Evolutionary conservation across 2,329 filamentous ascomycete genomes (phyloP), one percentile per base, ranked within the genome.

Genomic region (Venturia aucupariae): DNA sequence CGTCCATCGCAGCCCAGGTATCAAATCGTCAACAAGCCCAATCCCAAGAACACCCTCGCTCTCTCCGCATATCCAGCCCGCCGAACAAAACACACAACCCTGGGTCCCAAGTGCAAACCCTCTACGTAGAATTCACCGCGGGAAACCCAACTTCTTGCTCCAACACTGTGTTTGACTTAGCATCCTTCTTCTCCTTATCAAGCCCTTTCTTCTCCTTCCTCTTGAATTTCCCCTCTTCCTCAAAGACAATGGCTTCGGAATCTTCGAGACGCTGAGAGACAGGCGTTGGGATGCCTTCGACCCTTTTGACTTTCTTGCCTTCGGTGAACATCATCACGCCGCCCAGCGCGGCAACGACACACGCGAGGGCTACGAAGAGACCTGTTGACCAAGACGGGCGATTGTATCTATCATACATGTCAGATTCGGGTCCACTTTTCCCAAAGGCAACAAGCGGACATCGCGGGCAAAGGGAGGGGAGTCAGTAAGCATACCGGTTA

Each of bases 341-440:
- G 19, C 85, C 90, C 27, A 84, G 72, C 19, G 82, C 88, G 8
- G 87, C 88, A 5, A 88, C 85, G 24, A 86, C 80, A 70, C 86
- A 92, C 2, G 86, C 90, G 6, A 93, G 72, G 2, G 84, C 88
- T 22, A 96, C 88, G 71, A 94, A 90, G 0, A 92, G 75, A 1
- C 90, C 91, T 0, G 90, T 92, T 13, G 86, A 83, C 90, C 90
- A 95, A 27, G 84, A 83, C 0, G 91, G 90, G n/a, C 91, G 80
- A 27, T 88, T 77, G 70, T 86, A 87, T 24, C 64, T 64, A n/a
- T 32, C 17, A 38, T 11, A 3, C 13, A n/a, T 6, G 61, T 62
- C 48, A 62, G 61, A 38, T 38, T 11, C 35, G 11, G 11, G 11
- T 11, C 35, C 35, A 38, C 35, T 38, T 38, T 38, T n/a, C n/a